Evolutionary conservation across 148 eudicot species (phyloP).

Genomic region (Chenopodium suecicum): DNA sequence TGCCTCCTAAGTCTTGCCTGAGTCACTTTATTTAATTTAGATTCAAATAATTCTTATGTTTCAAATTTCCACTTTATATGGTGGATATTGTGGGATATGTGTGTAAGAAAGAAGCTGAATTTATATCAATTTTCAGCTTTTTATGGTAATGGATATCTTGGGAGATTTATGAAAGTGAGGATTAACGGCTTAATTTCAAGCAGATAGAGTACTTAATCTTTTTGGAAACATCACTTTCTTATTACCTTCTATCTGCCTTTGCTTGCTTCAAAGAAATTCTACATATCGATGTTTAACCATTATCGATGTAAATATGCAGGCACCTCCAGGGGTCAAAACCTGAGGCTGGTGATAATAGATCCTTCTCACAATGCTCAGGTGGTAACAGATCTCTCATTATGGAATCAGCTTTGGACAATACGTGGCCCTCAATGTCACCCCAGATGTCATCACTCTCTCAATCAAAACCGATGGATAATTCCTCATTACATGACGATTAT

Average conservation of each 20-base stretch:
- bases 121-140: neutral
- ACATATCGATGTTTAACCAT: neutral
- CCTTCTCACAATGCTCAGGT: slow-evolving; percentile 11
- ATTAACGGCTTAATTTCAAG: neutral
- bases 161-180: neutral
- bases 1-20: neutral
- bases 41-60: neutral
- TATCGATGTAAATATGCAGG: slow-evolving; percentile 13
- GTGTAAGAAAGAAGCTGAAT: neutral
- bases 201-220: neutral
- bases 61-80: neutral
- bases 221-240: neutral
- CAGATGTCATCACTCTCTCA: slow-evolving; percentile 15
- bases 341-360: slow-evolving; percentile 6
- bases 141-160: neutral
- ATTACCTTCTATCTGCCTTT: neutral
- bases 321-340: slow-evolving; percentile 13
- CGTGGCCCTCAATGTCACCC: slow-evolving; percentile 16
- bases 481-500: slow-evolving; percentile 4
- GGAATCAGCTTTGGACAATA: slow-evolving; percentile 8
- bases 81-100: neutral
- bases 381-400: slow-evolving; percentile 5
- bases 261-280: neutral
- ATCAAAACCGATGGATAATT: slow-evolving; percentile 8
- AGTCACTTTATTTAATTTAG: neutral